These are phyloP conservation scores for Mallotus repandus DNA, from an alignment of 441 rosid genomes.

Conservation along the genomic window DNA sequence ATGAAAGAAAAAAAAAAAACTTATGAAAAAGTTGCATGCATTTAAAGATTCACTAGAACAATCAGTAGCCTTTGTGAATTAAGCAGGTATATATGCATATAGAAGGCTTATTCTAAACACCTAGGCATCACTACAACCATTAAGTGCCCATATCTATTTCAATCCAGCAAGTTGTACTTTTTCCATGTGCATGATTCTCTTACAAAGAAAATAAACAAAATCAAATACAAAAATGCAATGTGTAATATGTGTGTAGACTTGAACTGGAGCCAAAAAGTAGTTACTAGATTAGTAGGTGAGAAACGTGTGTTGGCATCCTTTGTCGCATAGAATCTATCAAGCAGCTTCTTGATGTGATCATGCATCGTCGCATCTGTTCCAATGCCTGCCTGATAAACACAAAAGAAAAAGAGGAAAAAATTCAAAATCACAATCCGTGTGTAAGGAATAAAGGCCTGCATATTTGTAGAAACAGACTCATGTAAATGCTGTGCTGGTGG, in stretches of 20 bases:
- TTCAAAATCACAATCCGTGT: not conserved
- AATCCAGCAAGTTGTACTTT: not conserved
- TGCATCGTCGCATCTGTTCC: slow-evolving; percentile 99
- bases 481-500: too few relatives aligned
- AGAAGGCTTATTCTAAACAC: not conserved
- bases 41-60: not conserved
- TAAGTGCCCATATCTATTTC: slow-evolving; percentile 7
- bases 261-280: slow-evolving; percentile 3
- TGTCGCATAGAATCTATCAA: slow-evolving; percentile 91
- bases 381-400: slow-evolving; percentile 71
- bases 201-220: not conserved
- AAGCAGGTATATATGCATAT: not conserved
- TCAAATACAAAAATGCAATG: not conserved
- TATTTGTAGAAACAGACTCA: not conserved
- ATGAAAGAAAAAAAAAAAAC: not conserved
- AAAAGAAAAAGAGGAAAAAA: not conserved
- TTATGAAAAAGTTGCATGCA: not conserved
- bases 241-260: not conserved
- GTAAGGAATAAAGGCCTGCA: not conserved
- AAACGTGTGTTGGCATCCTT: slow-evolving; percentile 85
- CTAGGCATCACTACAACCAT: not conserved
- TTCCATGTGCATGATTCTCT: not conserved
- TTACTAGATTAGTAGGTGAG: slow-evolving; percentile 92
- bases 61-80: not conserved
- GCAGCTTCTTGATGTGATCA: slow-evolving; percentile 96